These are phyloP conservation scores for Paraphaeosphaeria minitans DNA, from an alignment of 2,329 filamentous ascomycete genomes.

Conservation along the genomic window DNA sequence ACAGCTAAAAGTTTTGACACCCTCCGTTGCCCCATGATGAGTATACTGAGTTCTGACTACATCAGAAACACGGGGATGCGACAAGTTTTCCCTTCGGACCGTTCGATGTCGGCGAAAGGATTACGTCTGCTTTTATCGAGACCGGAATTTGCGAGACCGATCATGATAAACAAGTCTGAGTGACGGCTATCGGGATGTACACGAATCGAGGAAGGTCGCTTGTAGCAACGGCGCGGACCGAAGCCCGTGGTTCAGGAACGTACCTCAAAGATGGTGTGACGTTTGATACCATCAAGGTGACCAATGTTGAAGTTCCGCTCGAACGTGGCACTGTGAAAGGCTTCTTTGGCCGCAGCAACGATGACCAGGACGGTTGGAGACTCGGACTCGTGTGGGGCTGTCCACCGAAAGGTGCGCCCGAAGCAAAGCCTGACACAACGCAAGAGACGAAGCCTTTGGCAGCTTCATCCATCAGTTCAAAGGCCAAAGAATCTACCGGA, in stretches of 20 bases:
- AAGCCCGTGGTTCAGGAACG: not conserved
- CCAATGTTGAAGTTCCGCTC: not conserved
- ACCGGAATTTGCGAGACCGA: conserved; percentile 4
- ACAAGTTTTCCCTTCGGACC: not conserved
- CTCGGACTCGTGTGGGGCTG: not conserved
- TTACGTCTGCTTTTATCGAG: not conserved
- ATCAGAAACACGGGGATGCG: not conserved
- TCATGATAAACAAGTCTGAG: not conserved
- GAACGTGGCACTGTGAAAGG: not conserved
- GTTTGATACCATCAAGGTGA: not conserved
- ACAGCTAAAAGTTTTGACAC: no score
- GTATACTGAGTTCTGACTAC: no score
- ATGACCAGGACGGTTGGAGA: not conserved
- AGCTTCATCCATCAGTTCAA: not conserved
- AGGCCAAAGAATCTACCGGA: not conserved
- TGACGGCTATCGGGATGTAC: not conserved
- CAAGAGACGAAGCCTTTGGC: not conserved
- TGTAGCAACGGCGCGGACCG: not conserved
- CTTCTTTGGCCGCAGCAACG: conserved; percentile 1
- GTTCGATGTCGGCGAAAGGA: not conserved
- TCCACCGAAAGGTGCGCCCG: not conserved
- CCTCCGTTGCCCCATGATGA: no score
- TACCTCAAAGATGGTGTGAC: not conserved
- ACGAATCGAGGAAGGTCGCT: not conserved
- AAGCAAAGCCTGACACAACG: not conserved